A percentile compares a stretch with the other conserved stretches of the same genome.
These are phyloP conservation scores for Dryadomyces quercivorus DNA, from an alignment of 2,329 filamentous ascomycete species.

Conservation along the genomic window DNA sequence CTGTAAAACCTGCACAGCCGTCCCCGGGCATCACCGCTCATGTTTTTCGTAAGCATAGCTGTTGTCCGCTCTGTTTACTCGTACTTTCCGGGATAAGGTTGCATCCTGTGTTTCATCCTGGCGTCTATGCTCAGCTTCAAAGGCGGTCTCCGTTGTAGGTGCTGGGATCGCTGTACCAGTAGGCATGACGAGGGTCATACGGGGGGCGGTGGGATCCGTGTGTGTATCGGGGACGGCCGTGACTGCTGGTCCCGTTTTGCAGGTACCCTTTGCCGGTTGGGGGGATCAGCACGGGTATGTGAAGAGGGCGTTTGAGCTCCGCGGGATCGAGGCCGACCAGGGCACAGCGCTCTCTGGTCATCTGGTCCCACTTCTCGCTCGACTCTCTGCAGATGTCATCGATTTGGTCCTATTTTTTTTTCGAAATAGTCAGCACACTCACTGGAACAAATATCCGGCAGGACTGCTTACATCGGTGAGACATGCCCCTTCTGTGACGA, in stretches of 20 bases:
- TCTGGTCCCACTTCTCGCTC: conserved; percentile 46
- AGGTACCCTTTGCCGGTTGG: conserved; percentile 12
- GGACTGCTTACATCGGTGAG: conserved; percentile 41
- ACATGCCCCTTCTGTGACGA: conserved; percentile 15
- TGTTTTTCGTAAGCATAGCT: too few species aligned
- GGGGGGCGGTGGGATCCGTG: not conserved
- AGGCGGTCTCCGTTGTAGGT: not conserved
- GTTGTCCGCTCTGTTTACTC: too few species aligned
- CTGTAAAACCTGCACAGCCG: too few species aligned
- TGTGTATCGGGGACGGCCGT: not conserved
- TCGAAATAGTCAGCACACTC: not conserved
- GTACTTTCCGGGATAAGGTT: not conserved
- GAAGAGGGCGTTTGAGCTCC: conserved; percentile 40
- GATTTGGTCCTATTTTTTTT: conserved; percentile 40
- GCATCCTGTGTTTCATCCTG: not conserved
- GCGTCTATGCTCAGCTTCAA: not conserved
- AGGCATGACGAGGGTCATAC: not conserved
- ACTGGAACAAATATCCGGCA: not conserved
- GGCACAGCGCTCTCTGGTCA: conserved; percentile 30
- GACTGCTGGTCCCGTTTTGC: not conserved
- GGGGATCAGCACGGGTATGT: conserved; percentile 40
- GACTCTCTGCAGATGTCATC: conserved; percentile 50
- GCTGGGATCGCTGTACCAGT: too few species aligned
- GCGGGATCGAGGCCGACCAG: conserved; percentile 6
- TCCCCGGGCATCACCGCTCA: too few species aligned